phyloP scores from a whole-genome alignment of 2,329 filamentous ascomycete genomes.

The Colletotrichum agaves region DNA sequence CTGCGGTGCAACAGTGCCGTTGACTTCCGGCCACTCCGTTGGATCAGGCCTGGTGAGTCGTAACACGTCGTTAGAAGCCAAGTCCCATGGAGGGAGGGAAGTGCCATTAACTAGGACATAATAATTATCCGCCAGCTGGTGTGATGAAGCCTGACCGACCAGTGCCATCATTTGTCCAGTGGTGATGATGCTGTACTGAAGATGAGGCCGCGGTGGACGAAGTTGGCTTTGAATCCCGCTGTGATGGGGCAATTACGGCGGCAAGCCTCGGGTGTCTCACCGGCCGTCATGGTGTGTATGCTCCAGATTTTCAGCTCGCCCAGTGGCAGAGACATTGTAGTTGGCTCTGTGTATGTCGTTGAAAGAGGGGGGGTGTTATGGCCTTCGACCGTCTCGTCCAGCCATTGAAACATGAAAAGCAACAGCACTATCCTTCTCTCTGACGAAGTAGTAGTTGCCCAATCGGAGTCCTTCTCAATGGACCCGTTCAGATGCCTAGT shows the following conservation, averaged over 20 bases:
- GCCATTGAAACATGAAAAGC: slow-evolving; percentile 49
- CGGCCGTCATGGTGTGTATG: slow-evolving; percentile 51
- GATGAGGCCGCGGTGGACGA: slow-evolving; percentile 53
- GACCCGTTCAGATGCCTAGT: slow-evolving; percentile 50
- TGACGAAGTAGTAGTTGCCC: slow-evolving; percentile 52
- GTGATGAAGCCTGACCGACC: slow-evolving; percentile 51
- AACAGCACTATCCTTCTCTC: slow-evolving; percentile 47
- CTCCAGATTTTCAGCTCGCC: slow-evolving; percentile 49
- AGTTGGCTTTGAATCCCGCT: slow-evolving; percentile 54
- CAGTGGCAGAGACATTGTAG: slow-evolving; percentile 46
- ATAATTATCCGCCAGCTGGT: slow-evolving; percentile 57
- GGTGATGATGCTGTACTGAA: slow-evolving; percentile 55
- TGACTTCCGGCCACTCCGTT: slow-evolving; percentile 44
- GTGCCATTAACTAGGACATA: slow-evolving; percentile 45
- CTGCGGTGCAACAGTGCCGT: slow-evolving; percentile 37
- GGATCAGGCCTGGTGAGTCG: slow-evolving; percentile 45
- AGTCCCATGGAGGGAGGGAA: slow-evolving; percentile 49
- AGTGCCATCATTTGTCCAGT: slow-evolving; percentile 56
- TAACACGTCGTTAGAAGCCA: slow-evolving; percentile 48
- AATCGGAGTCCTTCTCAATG: slow-evolving; percentile 51
- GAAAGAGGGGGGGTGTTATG: slow-evolving; percentile 42
- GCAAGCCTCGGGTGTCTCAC: slow-evolving; percentile 51
- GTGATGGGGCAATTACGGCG: slow-evolving; percentile 47
- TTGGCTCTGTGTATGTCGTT: slow-evolving; percentile 50
- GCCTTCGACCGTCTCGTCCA: slow-evolving; percentile 44